A percentile compares a stretch with the other conserved stretches of the same genome.
Evolutionary conservation across 495 filamentous ascomycete genomes (phyloP).

Genomic region (Talaromyces adpressus): DNA sequence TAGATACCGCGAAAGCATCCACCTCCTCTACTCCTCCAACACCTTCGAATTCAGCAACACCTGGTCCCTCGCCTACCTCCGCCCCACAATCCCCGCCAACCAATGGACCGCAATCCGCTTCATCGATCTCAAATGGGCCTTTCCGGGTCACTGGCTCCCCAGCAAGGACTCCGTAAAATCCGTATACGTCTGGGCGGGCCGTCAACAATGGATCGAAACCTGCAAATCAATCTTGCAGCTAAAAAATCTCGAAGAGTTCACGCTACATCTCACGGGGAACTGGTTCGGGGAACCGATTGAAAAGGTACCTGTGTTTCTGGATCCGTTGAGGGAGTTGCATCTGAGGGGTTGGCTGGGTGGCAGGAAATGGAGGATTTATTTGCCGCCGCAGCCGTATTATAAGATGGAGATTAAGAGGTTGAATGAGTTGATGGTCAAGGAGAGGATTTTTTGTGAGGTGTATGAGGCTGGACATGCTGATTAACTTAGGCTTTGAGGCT

Average conservation of each 20-base stretch:
- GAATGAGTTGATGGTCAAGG: constrained; percentile 11
- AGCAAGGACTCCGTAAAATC: constrained; percentile 39
- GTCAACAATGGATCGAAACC: constrained; percentile 37
- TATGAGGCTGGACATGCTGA: constrained; percentile 5
- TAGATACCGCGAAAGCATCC: constrained; percentile 34
- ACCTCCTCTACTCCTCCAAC: constrained; percentile 31
- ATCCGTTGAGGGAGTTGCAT: constrained; percentile 26
- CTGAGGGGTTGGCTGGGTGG: constrained; percentile 8
- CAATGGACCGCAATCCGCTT: constrained; percentile 27
- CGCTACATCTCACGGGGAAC: constrained; percentile 26
- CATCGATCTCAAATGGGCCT: constrained; percentile 39
- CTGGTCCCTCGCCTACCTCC: constrained; percentile 39
- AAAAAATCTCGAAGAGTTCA: constrained; percentile 24
- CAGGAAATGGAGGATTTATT: constrained; percentile 23
- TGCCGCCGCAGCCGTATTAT: constrained; percentile 35
- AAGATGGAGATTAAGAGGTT: constrained; percentile 24
- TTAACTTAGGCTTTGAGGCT: too few relatives aligned
- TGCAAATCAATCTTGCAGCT: constrained; percentile 24
- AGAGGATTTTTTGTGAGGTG: constrained; percentile 8
- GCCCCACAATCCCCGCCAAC: constrained; percentile 27
- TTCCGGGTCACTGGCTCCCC: constrained; percentile 39
- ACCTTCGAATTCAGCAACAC: constrained; percentile 41
- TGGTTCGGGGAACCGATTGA: constrained; percentile 40
- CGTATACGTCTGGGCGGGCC: constrained; percentile 36
- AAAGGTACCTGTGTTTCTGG: constrained; percentile 34